Evolutionary conservation across 2,329 filamentous ascomycete species (phyloP).

Genomic region (Fusarium fracticaudum): DNA sequence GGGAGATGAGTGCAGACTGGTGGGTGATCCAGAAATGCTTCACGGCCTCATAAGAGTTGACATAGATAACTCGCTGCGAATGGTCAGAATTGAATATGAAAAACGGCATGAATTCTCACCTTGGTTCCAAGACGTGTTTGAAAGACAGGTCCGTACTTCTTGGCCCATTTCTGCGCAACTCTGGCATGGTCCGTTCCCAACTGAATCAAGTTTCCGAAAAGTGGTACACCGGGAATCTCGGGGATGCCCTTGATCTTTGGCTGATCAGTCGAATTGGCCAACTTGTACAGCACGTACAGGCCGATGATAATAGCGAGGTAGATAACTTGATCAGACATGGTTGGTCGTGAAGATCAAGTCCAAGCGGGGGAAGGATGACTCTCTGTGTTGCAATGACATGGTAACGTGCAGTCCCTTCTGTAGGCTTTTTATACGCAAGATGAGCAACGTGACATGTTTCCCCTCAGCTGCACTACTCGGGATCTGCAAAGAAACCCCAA

Average conservation of each 20-base stretch:
- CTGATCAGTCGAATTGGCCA: slow-evolving; percentile 61
- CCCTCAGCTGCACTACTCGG: background rate
- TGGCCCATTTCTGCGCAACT: slow-evolving; percentile 64
- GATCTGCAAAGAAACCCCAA: slow-evolving; percentile 3
- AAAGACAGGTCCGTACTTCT: slow-evolving; percentile 71
- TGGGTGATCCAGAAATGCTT: slow-evolving; percentile 81
- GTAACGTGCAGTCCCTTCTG: background rate
- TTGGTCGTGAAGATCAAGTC: background rate
- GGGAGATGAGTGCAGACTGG: slow-evolving; percentile 79
- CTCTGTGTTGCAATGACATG: background rate
- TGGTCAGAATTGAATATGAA: background rate
- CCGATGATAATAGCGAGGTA: slow-evolving; percentile 6
- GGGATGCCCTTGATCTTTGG: slow-evolving; percentile 70
- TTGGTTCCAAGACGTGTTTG: slow-evolving; percentile 75
- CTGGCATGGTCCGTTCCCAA: slow-evolving; percentile 67
- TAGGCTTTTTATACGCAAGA: slow-evolving; percentile 4
- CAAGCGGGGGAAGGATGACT: background rate
- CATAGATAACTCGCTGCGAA: slow-evolving; percentile 73
- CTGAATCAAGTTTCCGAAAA: slow-evolving; percentile 72
- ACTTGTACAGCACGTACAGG: slow-evolving; percentile 31
- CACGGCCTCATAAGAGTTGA: slow-evolving; percentile 80
- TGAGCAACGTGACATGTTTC: slow-evolving; percentile 1
- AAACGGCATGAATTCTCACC: slow-evolving; percentile 49
- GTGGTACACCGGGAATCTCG: slow-evolving; percentile 68
- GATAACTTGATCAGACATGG: slow-evolving; percentile 29